Conservation (phyloP, 2,329 filamentous ascomycete species). For the Nemania abortiva region DNA sequence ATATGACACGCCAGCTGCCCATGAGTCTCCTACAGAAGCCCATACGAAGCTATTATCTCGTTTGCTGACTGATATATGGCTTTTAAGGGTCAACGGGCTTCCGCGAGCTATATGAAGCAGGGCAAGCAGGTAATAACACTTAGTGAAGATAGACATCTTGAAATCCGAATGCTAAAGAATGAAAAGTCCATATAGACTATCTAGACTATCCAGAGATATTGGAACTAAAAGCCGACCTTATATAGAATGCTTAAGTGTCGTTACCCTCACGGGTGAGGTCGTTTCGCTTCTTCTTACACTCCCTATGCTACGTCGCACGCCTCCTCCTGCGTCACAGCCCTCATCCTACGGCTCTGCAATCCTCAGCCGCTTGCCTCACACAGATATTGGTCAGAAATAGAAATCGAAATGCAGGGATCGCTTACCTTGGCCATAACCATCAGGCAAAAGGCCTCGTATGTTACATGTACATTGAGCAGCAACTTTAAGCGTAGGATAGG, state of each 20-base stretch:
- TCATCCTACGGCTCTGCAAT: background rate
- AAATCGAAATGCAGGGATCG: background rate
- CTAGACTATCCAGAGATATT: background rate
- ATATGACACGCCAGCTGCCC: conserved; percentile 31
- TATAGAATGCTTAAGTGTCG: background rate
- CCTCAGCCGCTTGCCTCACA: background rate
- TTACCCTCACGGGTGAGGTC: background rate
- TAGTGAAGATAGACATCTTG: conserved; percentile 7
- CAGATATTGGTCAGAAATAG: background rate
- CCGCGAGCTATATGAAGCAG: conserved; percentile 22
- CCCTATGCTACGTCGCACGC: background rate
- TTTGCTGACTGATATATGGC: conserved; percentile 13
- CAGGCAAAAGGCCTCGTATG: too few relatives aligned
- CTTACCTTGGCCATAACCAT: too few relatives aligned
- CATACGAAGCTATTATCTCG: conserved; percentile 32
- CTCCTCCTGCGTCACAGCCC: background rate
- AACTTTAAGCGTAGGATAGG: too few relatives aligned
- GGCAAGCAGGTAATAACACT: background rate
- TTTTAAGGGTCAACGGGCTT: conserved; percentile 12
- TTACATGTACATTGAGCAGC: too few relatives aligned
- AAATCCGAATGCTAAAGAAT: background rate
- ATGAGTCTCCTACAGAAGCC: conserved; percentile 34
- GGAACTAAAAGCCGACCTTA: background rate
- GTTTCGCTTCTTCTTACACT: background rate
- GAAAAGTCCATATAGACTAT: background rate